Conservation (phyloP, 495 filamentous ascomycete species). For the Cryomyces minteri region DNA sequence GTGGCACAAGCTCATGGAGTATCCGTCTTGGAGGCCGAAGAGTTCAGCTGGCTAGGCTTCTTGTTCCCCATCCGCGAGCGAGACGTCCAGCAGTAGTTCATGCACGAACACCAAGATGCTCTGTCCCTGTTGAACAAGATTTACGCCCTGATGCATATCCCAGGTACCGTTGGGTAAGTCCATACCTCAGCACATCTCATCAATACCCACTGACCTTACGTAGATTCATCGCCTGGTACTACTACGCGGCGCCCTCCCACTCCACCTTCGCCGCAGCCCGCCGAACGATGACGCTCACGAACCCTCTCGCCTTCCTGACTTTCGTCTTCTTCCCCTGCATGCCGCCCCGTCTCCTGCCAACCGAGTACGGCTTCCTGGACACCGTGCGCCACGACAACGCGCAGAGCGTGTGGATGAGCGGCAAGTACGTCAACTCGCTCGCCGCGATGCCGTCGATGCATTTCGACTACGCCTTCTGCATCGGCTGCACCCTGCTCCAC, state of each 20-base stretch:
- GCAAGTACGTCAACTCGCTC: constrained; percentile 14
- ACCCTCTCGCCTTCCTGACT: constrained; percentile 38
- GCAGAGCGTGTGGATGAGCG: constrained; percentile 33
- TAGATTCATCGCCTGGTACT: constrained; percentile 10
- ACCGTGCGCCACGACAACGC: constrained; percentile 43
- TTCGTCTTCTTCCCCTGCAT: constrained; percentile 47
- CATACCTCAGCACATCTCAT: constrained; percentile 18
- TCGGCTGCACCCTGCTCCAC: constrained; percentile 39
- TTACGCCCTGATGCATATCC: constrained; percentile 49
- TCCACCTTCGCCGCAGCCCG: constrained; percentile 37
- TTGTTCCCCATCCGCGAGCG: constrained; percentile 36
- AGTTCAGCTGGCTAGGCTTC: constrained; percentile 31
- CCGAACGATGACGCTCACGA: constrained; percentile 44
- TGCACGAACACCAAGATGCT: constrained; percentile 31
- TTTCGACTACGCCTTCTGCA: constrained; percentile 28
- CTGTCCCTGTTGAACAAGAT: constrained; percentile 42
- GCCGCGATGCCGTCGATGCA: constrained; percentile 16
- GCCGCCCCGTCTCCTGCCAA: constrained; percentile 42
- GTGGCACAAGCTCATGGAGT: constrained; percentile 46
- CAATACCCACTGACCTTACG: constrained; percentile 20
- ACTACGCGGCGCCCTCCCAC: constrained; percentile 6
- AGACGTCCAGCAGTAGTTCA: constrained; percentile 40
- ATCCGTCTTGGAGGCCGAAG: constrained; percentile 41
- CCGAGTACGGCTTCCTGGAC: constrained; percentile 41
- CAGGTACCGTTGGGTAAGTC: constrained; percentile 43